Percentiles rank a stretch among this genome's conserved stretches.
These are phyloP conservation scores for Suillus placidus DNA, from an alignment of 768 basidiomycete genomes.

Conservation along the genomic window DNA sequence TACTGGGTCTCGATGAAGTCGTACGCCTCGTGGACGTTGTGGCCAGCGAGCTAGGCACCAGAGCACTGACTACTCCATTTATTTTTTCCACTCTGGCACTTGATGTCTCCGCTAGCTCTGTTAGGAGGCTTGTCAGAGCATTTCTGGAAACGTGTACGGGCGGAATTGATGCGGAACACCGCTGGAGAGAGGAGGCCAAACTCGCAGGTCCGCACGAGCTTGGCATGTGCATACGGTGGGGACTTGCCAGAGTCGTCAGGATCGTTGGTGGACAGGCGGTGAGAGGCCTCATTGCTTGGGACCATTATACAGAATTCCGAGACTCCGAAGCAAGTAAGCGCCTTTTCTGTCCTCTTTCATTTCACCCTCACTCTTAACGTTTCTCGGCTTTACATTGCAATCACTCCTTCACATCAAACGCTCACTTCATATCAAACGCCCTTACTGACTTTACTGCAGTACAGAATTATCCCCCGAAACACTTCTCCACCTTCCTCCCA, in stretches of 20 bases:
- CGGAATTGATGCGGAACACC: constrained; percentile 47
- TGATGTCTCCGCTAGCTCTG: constrained; percentile 75
- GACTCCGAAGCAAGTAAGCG: constrained; percentile 78
- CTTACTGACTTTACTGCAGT: constrained; percentile 34
- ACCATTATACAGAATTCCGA: constrained; percentile 80
- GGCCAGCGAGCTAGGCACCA: constrained; percentile 66
- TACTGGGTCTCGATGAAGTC: constrained; percentile 76
- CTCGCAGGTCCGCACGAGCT: constrained; percentile 88
- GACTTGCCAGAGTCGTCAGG: constrained; percentile 76
- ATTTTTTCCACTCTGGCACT: constrained; percentile 89
- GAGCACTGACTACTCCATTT: constrained; percentile 86
- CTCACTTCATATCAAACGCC: constrained; percentile 4
- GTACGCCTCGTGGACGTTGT: constrained; percentile 71
- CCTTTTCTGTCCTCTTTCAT: constrained; percentile 19
- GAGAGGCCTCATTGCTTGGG: constrained; percentile 87
- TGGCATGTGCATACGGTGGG: constrained; percentile 93
- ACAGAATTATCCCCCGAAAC: constrained; percentile 65
- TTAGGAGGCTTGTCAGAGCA: constrained; percentile 75
- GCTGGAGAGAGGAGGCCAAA: constrained; percentile 78
- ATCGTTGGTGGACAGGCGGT: constrained; percentile 69
- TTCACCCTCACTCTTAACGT: constrained; percentile 22
- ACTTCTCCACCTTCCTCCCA: constrained; percentile 72
- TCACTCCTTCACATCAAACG: constrained; percentile 10
- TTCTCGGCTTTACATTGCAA: constrained; percentile 23
- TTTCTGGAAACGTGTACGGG: constrained; percentile 69